These are phyloP conservation scores for Striga hermonthica DNA, from an alignment of 305 asterid species.

Conservation along the genomic window DNA sequence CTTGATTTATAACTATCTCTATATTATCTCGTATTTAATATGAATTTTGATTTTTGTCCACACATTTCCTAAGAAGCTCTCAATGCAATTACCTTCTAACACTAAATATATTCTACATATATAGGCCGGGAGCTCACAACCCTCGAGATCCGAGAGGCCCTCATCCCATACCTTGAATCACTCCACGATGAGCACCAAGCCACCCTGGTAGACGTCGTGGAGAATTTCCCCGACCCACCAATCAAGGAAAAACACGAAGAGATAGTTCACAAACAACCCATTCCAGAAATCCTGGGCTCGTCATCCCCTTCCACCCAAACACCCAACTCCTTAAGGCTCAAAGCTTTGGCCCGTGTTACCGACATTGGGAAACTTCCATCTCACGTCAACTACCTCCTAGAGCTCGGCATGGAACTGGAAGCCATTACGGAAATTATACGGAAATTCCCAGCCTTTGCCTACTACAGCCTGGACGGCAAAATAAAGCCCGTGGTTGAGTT, in stretches of 20 bases:
- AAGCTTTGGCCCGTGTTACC: constrained; percentile 75
- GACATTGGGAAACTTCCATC: constrained; percentile 66
- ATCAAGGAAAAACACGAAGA: constrained; percentile 47
- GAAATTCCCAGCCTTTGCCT: constrained; percentile 86
- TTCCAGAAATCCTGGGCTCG: constrained; percentile 37
- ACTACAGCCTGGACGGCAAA: constrained; percentile 87
- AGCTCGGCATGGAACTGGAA: constrained; percentile 85
- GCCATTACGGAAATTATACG: constrained; percentile 64
- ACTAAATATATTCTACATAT: constrained; percentile 8
- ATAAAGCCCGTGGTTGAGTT: constrained; percentile 83
- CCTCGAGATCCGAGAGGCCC: constrained; percentile 86
- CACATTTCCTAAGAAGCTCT: background rate
- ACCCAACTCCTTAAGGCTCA: constrained; percentile 55
- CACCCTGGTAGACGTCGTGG: constrained; percentile 62
- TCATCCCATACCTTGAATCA: constrained; percentile 73
- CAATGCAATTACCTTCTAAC: background rate
- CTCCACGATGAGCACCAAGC: constrained; percentile 68
- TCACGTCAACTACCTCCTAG: constrained; percentile 68
- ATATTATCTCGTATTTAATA: too few relatives aligned
- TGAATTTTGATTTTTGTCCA: too few relatives aligned
- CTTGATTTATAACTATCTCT: too few relatives aligned
- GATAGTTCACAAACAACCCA: constrained; percentile 37
- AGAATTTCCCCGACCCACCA: constrained; percentile 73
- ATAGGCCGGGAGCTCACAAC: constrained; percentile 94
- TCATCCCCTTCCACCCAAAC: constrained; percentile 44